Evolutionary conservation across 2,329 filamentous ascomycete genomes (phyloP), one percentile per base, ranked within the genome.

Genomic region (Colletotrichum acutatum): DNA sequence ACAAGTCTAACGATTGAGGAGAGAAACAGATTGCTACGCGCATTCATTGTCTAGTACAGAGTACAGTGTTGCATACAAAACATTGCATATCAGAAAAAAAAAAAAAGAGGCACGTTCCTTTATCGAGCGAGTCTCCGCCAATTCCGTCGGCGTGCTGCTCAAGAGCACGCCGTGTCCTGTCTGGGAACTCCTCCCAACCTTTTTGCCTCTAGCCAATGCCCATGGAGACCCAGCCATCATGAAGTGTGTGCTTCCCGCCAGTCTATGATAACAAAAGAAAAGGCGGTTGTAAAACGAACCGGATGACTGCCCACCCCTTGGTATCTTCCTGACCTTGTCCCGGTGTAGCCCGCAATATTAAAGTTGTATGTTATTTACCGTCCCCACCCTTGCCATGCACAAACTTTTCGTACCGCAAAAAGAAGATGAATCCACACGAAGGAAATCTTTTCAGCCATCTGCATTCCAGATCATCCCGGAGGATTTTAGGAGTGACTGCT

Each of bases 281-380:
- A 62, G 57, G 62, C 68, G 58, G 26, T 30, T 74, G 59, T 69
- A 54, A 71, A 72, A 37, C 68, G 42, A 63, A 74, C 71, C 68
- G 62, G 54, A 71, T 19, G 67, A 61, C 71, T 66, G 56, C 60
- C 67, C 61, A 54, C 24, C 60, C 71, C 49, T 60, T 66, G 71
- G 71, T 73, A 73, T 73, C 66, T 73, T 59, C 68, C 68, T 64
- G 54, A 62, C 71, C 62, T n/a, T 30, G 37, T 61, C 68, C 68
- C 52, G 53, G 66, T 49, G 53, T 62, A 66, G 68, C 70, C 68
- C 53, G 49, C 61, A 68, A 54, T 75, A 75, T 75, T 75, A 75
- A 75, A 73, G 60, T 72, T 62, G 63, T 75, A 75, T 75, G 61
- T 49, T 75, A 74, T 69, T 72, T 75, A 74, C 68, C 74, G 12